Evolutionary conservation across 495 filamentous ascomycete genomes (phyloP).

Genomic region (Talaromyces adpressus): DNA sequence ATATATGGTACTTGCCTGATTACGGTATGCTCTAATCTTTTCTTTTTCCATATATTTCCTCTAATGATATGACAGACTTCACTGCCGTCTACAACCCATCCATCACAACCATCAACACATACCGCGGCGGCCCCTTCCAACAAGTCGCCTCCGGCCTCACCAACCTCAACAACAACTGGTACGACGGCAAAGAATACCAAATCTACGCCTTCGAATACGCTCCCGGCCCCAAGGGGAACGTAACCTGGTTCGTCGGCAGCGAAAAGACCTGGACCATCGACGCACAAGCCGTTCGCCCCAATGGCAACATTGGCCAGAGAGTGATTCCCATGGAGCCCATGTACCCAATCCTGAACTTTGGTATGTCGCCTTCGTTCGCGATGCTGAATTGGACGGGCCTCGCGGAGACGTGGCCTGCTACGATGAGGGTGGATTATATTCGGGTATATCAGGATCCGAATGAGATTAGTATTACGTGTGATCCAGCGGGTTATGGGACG

Average conservation of each 20-base stretch:
- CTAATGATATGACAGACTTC: slow-evolving; percentile 32
- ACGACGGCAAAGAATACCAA: slow-evolving; percentile 65
- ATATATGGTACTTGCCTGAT: slow-evolving; percentile 70
- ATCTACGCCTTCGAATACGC: slow-evolving; percentile 68
- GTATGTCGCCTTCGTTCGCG: slow-evolving; percentile 65
- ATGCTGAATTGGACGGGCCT: slow-evolving; percentile 50
- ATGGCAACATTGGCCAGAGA: slow-evolving; percentile 68
- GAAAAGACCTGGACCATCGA: slow-evolving; percentile 62
- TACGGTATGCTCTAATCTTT: slow-evolving; percentile 34
- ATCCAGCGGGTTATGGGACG: slow-evolving; percentile 62
- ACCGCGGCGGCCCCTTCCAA: slow-evolving; percentile 63
- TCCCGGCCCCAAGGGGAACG: slow-evolving; percentile 52
- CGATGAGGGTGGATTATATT: slow-evolving; percentile 67
- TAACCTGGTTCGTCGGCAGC: slow-evolving; percentile 64
- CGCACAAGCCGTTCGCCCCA: slow-evolving; percentile 56
- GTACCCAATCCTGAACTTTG: slow-evolving; percentile 63
- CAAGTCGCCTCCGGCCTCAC: slow-evolving; percentile 67
- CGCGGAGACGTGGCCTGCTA: slow-evolving; percentile 52
- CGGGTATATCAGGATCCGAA: slow-evolving; percentile 66
- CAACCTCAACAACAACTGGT: slow-evolving; percentile 71
- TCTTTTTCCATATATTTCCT: neutral
- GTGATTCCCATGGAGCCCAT: slow-evolving; percentile 65
- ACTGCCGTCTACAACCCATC: slow-evolving; percentile 53
- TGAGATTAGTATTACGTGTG: slow-evolving; percentile 56
- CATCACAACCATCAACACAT: slow-evolving; percentile 57